Conservation (phyloP, 202 grass and related monocot genomes). For the Zoysia matrella region DNA sequence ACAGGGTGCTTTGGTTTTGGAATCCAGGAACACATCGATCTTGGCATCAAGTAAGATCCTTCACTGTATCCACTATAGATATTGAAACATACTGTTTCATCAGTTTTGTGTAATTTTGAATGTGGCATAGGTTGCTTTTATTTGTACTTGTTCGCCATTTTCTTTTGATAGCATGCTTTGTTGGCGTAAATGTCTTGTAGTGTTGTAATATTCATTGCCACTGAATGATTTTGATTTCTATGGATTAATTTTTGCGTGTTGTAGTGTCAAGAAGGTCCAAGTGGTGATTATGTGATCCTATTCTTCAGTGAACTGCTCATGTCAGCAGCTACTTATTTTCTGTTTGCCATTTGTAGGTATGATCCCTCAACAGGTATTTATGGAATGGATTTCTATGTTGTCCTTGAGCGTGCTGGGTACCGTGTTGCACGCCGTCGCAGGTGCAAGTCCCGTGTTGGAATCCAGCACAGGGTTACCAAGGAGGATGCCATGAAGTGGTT, state of each 20-base stretch:
- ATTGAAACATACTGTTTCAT: neutral
- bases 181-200: no score
- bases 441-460: conserved; percentile 71
- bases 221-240: neutral
- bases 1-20: no score
- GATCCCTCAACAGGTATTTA: no score
- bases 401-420: conserved; percentile 64
- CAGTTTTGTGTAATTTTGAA: neutral
- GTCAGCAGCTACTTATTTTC: neutral
- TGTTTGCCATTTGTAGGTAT: neutral
- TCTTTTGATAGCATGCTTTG: neutral
- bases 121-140: neutral
- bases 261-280: neutral
- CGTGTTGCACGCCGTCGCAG: conserved; percentile 55
- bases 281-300: neutral
- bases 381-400: neutral
- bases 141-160: neutral
- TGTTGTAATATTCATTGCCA: neutral
- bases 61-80: no score
- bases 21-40: no score
- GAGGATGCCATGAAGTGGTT: conserved; percentile 57
- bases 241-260: neutral
- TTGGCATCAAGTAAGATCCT: conserved; percentile 57
- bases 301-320: neutral
- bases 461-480: no score